Percentiles rank a stretch among this genome's conserved stretches.
phyloP scores from a whole-genome alignment of 805 yeast species.

The Ogataea glucozyma region DNA sequence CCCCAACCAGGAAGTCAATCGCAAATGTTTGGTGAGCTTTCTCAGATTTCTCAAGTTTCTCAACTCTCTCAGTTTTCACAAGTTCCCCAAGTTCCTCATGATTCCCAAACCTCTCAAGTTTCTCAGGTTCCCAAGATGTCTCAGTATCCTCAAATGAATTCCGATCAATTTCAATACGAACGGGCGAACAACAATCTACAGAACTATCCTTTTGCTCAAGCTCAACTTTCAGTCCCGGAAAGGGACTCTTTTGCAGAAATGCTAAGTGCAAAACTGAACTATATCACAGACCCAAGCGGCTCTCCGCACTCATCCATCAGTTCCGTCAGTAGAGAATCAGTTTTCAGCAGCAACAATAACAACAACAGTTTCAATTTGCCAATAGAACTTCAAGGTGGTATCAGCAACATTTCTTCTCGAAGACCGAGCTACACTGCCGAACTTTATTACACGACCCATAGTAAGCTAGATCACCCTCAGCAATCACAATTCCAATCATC shows the following conservation, averaged over 20 bases:
- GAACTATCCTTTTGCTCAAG: too few species aligned
- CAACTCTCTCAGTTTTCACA: too few species aligned
- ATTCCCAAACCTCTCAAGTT: too few species aligned
- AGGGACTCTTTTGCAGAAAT: slow-evolving; percentile 25
- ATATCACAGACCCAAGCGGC: slow-evolving; percentile 18
- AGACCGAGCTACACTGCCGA: slow-evolving; percentile 79
- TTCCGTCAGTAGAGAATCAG: slow-evolving; percentile 32
- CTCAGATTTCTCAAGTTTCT: too few species aligned
- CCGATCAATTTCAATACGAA: slow-evolving; percentile 12
- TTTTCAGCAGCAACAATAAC: slow-evolving; percentile 17
- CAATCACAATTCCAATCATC: slow-evolving; percentile 17
- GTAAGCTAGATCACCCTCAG: slow-evolving; percentile 26
- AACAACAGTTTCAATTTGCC: slow-evolving; percentile 47
- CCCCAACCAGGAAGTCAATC: not conserved
- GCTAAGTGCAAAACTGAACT: slow-evolving; percentile 20
- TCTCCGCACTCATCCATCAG: slow-evolving; percentile 36
- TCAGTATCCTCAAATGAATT: too few species aligned
- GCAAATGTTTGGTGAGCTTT: too few species aligned
- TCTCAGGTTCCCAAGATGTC: too few species aligned
- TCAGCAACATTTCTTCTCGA: slow-evolving; percentile 61
- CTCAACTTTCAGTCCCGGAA: not conserved
- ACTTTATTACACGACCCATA: slow-evolving; percentile 42
- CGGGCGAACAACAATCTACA: slow-evolving; percentile 17
- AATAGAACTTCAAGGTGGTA: slow-evolving; percentile 62
- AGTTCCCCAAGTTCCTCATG: too few species aligned